Evolutionary conservation across 2,329 filamentous ascomycete genomes (phyloP).

Genomic region (Ophidiomyces ophidiicola): DNA sequence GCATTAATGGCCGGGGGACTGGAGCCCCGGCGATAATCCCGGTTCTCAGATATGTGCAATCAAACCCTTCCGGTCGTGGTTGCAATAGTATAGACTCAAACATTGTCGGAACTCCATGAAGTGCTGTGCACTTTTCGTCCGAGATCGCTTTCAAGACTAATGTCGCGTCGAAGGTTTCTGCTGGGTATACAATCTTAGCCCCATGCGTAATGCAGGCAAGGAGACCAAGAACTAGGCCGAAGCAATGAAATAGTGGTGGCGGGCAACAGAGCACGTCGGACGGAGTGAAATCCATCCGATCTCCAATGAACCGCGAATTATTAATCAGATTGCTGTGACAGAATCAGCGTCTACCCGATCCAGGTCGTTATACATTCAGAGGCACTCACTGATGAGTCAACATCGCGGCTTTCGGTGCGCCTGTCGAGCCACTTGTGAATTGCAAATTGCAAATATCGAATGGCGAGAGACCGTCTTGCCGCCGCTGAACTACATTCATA

Average conservation of each 20-base stretch:
- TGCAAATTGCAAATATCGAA: slow-evolving; percentile 62
- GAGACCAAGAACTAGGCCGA: slow-evolving; percentile 65
- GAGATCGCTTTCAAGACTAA: slow-evolving; percentile 56
- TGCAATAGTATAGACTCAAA: slow-evolving; percentile 53
- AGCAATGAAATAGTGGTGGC: slow-evolving; percentile 76
- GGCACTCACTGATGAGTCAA: slow-evolving; percentile 52
- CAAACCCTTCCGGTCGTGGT: slow-evolving; percentile 37
- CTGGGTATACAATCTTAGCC: slow-evolving; percentile 62
- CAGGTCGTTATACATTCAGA: background rate
- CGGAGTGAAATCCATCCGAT: slow-evolving; percentile 57
- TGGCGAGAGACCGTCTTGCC: slow-evolving; percentile 46
- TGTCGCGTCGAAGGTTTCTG: slow-evolving; percentile 57
- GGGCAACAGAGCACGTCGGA: slow-evolving; percentile 65
- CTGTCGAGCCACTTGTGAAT: slow-evolving; percentile 64
- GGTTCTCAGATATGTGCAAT: slow-evolving; percentile 49
- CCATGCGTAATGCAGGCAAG: slow-evolving; percentile 63
- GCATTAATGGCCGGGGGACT: slow-evolving; percentile 63
- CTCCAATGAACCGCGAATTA: slow-evolving; percentile 58
- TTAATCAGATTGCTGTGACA: slow-evolving; percentile 39
- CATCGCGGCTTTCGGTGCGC: slow-evolving; percentile 62
- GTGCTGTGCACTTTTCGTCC: slow-evolving; percentile 56
- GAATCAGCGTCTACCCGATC: background rate
- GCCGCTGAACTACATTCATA: slow-evolving; percentile 41
- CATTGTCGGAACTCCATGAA: slow-evolving; percentile 77
- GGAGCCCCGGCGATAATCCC: slow-evolving; percentile 70